These are phyloP conservation scores for Polyporus arcularius DNA, from an alignment of 768 basidiomycete genomes.

Conservation along the genomic window DNA sequence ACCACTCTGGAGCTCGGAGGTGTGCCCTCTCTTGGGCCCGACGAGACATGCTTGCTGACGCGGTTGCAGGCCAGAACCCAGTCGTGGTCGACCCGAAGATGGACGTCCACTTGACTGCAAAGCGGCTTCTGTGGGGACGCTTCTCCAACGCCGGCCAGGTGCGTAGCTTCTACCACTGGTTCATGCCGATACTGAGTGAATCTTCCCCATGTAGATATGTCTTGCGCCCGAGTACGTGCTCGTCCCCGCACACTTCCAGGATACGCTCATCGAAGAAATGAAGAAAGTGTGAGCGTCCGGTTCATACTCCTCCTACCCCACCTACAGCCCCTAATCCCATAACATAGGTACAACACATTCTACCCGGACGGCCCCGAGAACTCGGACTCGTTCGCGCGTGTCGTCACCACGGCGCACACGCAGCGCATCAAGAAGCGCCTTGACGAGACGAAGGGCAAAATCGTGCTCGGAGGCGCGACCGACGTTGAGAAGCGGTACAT, in stretches of 20 bases:
- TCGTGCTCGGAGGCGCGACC: slow-evolving; percentile 65
- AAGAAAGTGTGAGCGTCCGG: slow-evolving; percentile 41
- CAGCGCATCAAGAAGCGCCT: slow-evolving; percentile 61
- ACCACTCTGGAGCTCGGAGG: slow-evolving; percentile 48
- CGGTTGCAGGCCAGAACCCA: slow-evolving; percentile 59
- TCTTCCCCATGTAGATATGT: slow-evolving; percentile 45
- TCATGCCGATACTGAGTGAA: slow-evolving; percentile 31
- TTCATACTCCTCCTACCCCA: neutral
- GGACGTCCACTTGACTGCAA: slow-evolving; percentile 65
- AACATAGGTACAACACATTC: slow-evolving; percentile 56
- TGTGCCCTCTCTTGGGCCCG: slow-evolving; percentile 19
- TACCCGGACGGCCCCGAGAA: slow-evolving; percentile 46
- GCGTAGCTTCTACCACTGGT: neutral
- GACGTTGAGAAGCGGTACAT: slow-evolving; percentile 63
- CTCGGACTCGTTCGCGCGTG: slow-evolving; percentile 48
- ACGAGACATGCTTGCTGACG: neutral
- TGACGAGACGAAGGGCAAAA: slow-evolving; percentile 63
- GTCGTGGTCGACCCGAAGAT: slow-evolving; percentile 65
- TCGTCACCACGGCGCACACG: slow-evolving; percentile 57
- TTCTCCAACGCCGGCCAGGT: slow-evolving; percentile 65
- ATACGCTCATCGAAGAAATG: slow-evolving; percentile 41
- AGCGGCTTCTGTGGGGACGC: slow-evolving; percentile 84
- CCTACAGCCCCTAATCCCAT: no score
- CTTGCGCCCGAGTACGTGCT: slow-evolving; percentile 60
- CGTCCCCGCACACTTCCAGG: slow-evolving; percentile 43